Conservation (phyloP, 352 stramenopile species). For the Globisporangium megalacanthum region DNA sequence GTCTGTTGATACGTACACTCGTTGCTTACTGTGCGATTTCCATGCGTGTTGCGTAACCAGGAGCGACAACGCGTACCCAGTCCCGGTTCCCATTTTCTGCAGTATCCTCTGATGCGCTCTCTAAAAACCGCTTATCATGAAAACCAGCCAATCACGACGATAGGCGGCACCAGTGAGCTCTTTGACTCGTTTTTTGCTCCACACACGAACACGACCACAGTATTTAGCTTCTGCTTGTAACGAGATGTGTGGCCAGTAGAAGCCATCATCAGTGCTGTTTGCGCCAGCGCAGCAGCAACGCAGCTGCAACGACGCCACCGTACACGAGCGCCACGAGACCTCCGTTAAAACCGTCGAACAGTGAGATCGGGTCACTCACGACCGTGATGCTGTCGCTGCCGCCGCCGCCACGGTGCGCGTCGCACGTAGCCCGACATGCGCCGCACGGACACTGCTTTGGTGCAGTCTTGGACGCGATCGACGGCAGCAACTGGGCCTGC, state of each 20-base stretch:
- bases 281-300: slow-evolving; percentile 38
- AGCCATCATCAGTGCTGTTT: slow-evolving; percentile 18
- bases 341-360: slow-evolving; percentile 56
- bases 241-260: background rate
- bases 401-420: slow-evolving; percentile 25
- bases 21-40: background rate
- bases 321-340: slow-evolving; percentile 60
- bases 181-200: background rate
- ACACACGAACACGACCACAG: background rate
- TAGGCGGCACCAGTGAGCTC: no score
- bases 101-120: slow-evolving; percentile 19
- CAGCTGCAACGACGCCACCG: slow-evolving; percentile 30
- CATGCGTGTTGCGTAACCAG: background rate
- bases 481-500: slow-evolving; percentile 62
- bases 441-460: slow-evolving; percentile 76
- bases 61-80: slow-evolving; percentile 29
- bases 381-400: slow-evolving; percentile 37
- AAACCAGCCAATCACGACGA: no score
- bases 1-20: background rate
- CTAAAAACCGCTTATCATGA: no score
- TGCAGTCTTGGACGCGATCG: slow-evolving; percentile 40
- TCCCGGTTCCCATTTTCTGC: slow-evolving; percentile 68
- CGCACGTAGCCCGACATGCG: slow-evolving; percentile 61
- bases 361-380: slow-evolving; percentile 60
- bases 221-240: background rate